Percentiles rank a stretch among this genome's conserved stretches.
These are phyloP conservation scores for Fagus crenata DNA, from an alignment of 306 rosid genomes.

Conservation along the genomic window DNA sequence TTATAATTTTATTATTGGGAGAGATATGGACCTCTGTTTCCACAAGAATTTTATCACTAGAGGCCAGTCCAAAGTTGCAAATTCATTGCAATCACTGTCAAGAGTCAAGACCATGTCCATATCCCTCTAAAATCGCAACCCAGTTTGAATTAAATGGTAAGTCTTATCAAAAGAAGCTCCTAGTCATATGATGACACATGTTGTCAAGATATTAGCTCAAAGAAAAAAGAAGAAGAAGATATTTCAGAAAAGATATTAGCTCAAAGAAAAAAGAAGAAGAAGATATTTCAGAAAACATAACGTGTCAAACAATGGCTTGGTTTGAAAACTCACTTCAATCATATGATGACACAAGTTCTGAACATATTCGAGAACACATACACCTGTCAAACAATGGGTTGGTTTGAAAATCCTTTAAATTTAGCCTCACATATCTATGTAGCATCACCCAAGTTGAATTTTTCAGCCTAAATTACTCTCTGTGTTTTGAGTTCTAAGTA, in stretches of 20 bases:
- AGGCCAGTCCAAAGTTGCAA: too few species aligned
- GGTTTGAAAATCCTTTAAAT: conserved; percentile 19
- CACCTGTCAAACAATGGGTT: conserved; percentile 11
- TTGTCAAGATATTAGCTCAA: background rate
- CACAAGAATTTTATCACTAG: too few species aligned
- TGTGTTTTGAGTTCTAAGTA: background rate
- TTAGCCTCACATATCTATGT: background rate
- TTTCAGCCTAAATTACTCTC: background rate
- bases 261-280: too few species aligned
- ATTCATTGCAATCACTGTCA: too few species aligned
- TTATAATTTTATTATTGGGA: too few species aligned
- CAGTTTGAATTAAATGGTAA: background rate
- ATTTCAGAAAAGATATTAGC: background rate
- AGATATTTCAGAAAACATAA: too few species aligned
- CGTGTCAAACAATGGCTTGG: too few species aligned
- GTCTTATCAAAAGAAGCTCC: background rate
- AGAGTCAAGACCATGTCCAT: background rate
- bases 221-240: too few species aligned
- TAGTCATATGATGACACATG: background rate
- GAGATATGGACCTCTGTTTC: too few species aligned
- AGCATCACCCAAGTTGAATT: background rate
- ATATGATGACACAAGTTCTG: background rate
- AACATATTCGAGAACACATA: background rate
- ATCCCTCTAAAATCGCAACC: background rate
- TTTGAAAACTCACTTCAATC: background rate